Base-by-base conservation (phyloP, 2,329 filamentous ascomycete species). In the Sarocladium brachiariae region DNA sequence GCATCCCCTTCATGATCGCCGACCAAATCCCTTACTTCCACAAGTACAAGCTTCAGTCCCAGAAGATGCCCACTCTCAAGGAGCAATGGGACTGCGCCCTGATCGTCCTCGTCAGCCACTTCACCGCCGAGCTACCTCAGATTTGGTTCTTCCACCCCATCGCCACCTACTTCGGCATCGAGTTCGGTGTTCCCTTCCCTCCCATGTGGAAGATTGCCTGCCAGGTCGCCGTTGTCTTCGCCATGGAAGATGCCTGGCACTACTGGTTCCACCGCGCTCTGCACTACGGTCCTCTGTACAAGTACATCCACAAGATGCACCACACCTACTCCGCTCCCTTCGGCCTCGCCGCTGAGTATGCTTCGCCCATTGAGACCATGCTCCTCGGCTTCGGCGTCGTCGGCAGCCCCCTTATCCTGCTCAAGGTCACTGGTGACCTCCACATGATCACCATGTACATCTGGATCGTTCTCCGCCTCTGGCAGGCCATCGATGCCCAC, bases 61-160 rank as follows among this genome's bases (percentile, higher is more conserved):
- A 80, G 72, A 97, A 97, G 77, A 83, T 96, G 39, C 93, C 93
- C 9, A 95, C 90, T n/a, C 76, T 86, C 50, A 86, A 83, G 65
- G 93, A 99, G 70, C 93, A 99, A 71, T 95, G 89, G 83, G 82
- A 91, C 64, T 99, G 93, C 73, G 91, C 93, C 53, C 84, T 83
- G 67, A 84, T 96, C 58, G 93, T 99, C 56, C 86, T 99, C 57
- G 75, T 97, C 62, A 91, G 85, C 67, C 93, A 99, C 70, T 95
- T 97, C 72, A 97, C 93, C 58, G 93, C 96, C 68, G 93, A 99
- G 72, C 81, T 99, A 33, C 93, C 93, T 55, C 93, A 97, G 71
- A 97, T 97, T 69, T 97, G 92, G 92, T 81, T 97, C 61, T 99
- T 99, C 80, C 93, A 99, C 75, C 93, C 93, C 25, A 82, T 96